Conservation (phyloP, 768 basidiomycete species). For the Clitopilus hobsonii region DNA sequence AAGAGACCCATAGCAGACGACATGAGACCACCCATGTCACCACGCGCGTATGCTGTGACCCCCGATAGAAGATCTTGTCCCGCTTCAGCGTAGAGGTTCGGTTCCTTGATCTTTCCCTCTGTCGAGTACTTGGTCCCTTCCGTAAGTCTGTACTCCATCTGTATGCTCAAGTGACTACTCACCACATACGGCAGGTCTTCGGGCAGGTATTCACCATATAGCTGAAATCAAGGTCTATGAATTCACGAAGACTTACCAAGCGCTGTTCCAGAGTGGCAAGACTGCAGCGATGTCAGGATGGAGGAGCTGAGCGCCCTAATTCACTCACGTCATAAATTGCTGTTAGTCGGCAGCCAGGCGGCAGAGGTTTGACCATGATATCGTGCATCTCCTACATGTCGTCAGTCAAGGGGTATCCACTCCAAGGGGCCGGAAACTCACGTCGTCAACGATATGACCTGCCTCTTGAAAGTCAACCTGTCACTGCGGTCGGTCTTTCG, state of each 20-base stretch:
- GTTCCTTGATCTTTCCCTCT: conserved; percentile 93
- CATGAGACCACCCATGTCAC: conserved; percentile 79
- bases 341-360: conserved; percentile 85
- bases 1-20: conserved; percentile 68
- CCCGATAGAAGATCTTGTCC: conserved; percentile 83
- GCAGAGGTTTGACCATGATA: conserved; percentile 77
- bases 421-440: conserved; percentile 29
- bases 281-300: conserved; percentile 35
- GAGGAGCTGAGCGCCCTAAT: too few species aligned
- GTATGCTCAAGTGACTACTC: conserved; percentile 47
- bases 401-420: not conserved
- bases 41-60: conserved; percentile 67
- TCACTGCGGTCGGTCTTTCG: conserved; percentile 76
- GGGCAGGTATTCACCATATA: not conserved
- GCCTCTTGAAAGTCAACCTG: conserved; percentile 58
- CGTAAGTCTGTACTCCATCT: conserved; percentile 40
- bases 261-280: conserved; percentile 84
- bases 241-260: conserved; percentile 49
- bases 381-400: conserved; percentile 46
- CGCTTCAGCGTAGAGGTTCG: conserved; percentile 82
- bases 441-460: conserved; percentile 88
- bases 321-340: conserved; percentile 72
- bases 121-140: conserved; percentile 88
- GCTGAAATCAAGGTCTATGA: not conserved
- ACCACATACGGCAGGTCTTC: conserved; percentile 69